These are phyloP conservation scores for Mycogone perniciosa DNA, from an alignment of 2,329 filamentous ascomycete genomes.

Conservation along the genomic window DNA sequence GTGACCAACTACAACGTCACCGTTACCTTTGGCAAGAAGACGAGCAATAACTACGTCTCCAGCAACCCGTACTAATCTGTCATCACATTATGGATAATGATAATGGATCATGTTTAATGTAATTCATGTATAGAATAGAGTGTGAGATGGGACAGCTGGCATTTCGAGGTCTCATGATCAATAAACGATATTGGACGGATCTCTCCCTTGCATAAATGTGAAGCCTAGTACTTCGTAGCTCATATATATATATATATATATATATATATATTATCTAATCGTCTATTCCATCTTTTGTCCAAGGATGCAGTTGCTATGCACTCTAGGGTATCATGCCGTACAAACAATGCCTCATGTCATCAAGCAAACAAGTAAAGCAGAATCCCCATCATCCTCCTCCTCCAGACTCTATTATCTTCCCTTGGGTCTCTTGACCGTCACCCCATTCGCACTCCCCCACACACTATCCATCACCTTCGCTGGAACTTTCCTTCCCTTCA, in stretches of 20 bases:
- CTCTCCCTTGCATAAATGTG: no score
- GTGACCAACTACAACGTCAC: slow-evolving; percentile 22
- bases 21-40: slow-evolving; percentile 20
- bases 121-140: no score
- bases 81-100: no score
- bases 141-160: no score
- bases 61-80: slow-evolving; percentile 3
- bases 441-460: slow-evolving; percentile 60
- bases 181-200: no score
- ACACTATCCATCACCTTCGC: slow-evolving; percentile 64
- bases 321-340: not conserved
- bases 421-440: slow-evolving; percentile 33
- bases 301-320: not conserved
- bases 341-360: not conserved
- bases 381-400: not conserved
- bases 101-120: no score
- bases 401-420: slow-evolving; percentile 16
- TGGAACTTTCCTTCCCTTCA: slow-evolving; percentile 75
- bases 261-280: no score
- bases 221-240: no score
- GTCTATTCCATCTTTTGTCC: no score
- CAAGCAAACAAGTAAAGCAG: not conserved
- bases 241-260: no score
- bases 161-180: no score
- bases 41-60: slow-evolving; percentile 18